Evolutionary conservation across 805 yeast species (phyloP), one percentile per base, ranked within the genome.

Genomic region (Candida chilensis): DNA sequence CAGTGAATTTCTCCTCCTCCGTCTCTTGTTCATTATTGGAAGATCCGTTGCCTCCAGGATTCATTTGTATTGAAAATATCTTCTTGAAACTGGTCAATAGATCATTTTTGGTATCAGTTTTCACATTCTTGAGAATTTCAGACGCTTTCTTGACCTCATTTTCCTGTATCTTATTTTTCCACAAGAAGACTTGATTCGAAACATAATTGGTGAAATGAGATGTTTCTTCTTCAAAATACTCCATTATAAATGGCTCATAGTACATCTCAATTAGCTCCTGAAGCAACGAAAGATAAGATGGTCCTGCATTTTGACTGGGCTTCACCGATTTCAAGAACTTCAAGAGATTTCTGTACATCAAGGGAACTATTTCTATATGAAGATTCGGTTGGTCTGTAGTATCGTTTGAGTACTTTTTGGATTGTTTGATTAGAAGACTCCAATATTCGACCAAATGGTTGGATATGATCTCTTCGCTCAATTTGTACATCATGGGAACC

Each of bases 71-170:
- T 10, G 49, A 45, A 46, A 71, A 55, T 1, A 68, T 74, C 32
- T 66, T 67, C 35, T 57, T 64, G 45, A 73, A 74, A 29, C 71
- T 64, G 3, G 67, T 48, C 33, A 73, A 48, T 35, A 73, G 72
- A 37, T 70, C 77, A 28, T 51, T 55, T 36, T 71, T 71, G 9
- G 75, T 42, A 36, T 62, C 67, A 7, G 48, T 69, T 36, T 57
- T 54, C 8, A 73, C 78, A 30, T 66, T 65, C 38, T 67, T 64
- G 48, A 69, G 54, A 20, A 74, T 59, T 27, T 51, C 56, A 25
- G 60, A 54, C 14, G 70, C 70, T 0, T 71, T 65, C 36, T 64
- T 73, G 7, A 52, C 56, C 37, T 74, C 79, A 27, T 67, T 48
- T 31, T 57, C 58, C 3, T 57, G 52, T 0, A 68, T 47, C 5